A percentile compares a stretch with the other conserved stretches of the same genome.
phyloP scores from a whole-genome alignment of 352 stramenopile species.

The Pythium biforme region DNA sequence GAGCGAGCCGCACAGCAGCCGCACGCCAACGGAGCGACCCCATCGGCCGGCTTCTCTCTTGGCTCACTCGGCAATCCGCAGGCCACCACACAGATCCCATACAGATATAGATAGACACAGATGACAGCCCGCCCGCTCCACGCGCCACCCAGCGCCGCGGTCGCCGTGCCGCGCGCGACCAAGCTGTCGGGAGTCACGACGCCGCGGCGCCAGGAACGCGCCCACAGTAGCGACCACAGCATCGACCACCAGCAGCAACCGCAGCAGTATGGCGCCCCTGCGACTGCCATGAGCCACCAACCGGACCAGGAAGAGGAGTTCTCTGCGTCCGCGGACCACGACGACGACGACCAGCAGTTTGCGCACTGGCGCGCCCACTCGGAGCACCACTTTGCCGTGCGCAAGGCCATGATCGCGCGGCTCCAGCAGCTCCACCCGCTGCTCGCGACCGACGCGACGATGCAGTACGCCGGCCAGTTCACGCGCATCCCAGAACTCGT shows the following conservation, averaged over 20 bases:
- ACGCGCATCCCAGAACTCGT: constrained; percentile 47
- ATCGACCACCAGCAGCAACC: too few species aligned
- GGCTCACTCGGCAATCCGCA: neutral
- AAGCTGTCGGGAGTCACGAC: neutral
- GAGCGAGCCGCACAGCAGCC: too few species aligned
- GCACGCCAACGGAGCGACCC: too few species aligned
- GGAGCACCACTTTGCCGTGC: constrained; percentile 39
- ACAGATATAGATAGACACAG: neutral
- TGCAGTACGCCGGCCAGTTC: constrained; percentile 23
- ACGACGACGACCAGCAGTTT: neutral
- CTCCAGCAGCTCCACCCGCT: constrained; percentile 38
- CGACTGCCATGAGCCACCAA: too few species aligned
- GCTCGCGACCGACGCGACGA: constrained; percentile 22
- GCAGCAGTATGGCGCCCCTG: too few species aligned
- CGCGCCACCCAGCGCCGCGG: neutral
- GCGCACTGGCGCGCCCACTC: constrained; percentile 15
- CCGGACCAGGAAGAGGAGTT: too few species aligned
- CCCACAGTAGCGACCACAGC: neutral
- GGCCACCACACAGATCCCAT: neutral
- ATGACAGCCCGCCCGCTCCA: neutral
- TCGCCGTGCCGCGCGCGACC: neutral
- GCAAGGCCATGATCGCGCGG: constrained; percentile 48
- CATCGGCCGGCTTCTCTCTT: too few species aligned
- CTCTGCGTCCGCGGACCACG: too few species aligned
- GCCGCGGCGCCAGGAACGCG: neutral